phyloP scores from a whole-genome alignment of 768 basidiomycete genomes.

The Tephrocybe sp. region DNA sequence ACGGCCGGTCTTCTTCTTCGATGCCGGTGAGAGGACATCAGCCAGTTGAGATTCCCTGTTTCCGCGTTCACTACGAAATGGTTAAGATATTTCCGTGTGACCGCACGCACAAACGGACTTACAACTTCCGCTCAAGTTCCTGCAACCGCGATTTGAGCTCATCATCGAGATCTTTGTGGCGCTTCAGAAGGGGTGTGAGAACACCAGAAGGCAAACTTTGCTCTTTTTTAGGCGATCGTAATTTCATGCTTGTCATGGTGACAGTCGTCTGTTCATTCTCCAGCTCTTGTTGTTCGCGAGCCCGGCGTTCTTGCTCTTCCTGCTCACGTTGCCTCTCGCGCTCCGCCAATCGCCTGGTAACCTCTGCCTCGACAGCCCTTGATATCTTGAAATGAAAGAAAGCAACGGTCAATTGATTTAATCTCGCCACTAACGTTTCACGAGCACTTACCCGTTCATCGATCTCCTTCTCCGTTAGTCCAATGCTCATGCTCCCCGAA shows the following conservation, averaged over 20 bases:
- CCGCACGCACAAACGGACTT: constrained; percentile 30
- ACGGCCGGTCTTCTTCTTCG: constrained; percentile 79
- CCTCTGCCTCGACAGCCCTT: constrained; percentile 72
- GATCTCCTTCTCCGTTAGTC: constrained; percentile 69
- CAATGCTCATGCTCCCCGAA: constrained; percentile 35
- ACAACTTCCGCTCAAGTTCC: constrained; percentile 77
- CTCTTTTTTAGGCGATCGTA: constrained; percentile 37
- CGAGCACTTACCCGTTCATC: constrained; percentile 59
- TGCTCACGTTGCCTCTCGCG: constrained; percentile 38
- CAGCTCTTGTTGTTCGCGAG: constrained; percentile 30
- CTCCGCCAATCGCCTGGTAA: constrained; percentile 62
- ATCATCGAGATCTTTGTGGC: constrained; percentile 67
- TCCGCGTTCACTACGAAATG: constrained; percentile 50
- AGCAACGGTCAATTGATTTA: neutral
- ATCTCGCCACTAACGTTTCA: neutral
- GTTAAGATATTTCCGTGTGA: constrained; percentile 3
- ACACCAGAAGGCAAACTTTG: constrained; percentile 45
- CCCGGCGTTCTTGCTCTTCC: constrained; percentile 36
- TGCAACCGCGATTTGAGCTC: constrained; percentile 63
- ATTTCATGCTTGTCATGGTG: constrained; percentile 25
- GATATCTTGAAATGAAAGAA: constrained; percentile 54
- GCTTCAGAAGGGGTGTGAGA: constrained; percentile 61
- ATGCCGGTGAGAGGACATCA: constrained; percentile 66
- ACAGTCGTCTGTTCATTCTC: constrained; percentile 22
- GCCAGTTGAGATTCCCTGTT: constrained; percentile 61